Conservation (phyloP, 2,329 filamentous ascomycete species). For the Colletotrichum cereale region DNA sequence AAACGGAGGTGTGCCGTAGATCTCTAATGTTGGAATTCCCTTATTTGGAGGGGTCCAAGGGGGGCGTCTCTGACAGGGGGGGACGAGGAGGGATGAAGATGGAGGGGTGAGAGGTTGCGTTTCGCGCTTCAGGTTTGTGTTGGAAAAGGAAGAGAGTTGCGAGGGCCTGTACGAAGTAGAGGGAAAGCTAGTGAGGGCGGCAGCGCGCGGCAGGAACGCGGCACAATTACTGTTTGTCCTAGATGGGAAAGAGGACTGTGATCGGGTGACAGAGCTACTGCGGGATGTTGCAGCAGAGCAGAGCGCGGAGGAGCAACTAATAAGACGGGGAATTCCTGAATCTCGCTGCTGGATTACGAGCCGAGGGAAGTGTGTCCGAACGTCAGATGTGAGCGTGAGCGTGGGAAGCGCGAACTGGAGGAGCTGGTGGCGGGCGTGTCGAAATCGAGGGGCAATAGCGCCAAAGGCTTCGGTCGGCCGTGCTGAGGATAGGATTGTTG, state of each 20-base stretch:
- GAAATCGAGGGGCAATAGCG: constrained; percentile 36
- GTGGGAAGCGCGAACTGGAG: constrained; percentile 6
- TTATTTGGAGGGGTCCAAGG: constrained; percentile 40
- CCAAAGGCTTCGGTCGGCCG: constrained; percentile 9
- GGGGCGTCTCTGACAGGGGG: constrained; percentile 33
- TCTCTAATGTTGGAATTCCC: constrained; percentile 38
- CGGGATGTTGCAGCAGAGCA: constrained; percentile 3
- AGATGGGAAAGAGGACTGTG: neutral
- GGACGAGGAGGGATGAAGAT: constrained; percentile 25
- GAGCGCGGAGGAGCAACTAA: neutral
- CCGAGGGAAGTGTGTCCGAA: constrained; percentile 1
- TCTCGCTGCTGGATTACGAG: constrained; percentile 5
- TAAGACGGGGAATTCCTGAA: constrained; percentile 19
- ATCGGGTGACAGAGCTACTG: neutral
- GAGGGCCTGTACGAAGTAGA: neutral
- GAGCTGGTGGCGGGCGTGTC: constrained; percentile 23
- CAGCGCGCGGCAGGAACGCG: constrained; percentile 28
- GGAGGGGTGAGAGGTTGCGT: constrained; percentile 37
- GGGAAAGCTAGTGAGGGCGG: constrained; percentile 18
- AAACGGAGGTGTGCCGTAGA: constrained; percentile 32
- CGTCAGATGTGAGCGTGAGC: neutral
- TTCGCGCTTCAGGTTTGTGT: constrained; percentile 40
- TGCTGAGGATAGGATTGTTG: constrained; percentile 23
- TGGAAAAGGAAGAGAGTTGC: constrained; percentile 25
- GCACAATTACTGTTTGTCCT: constrained; percentile 26